Base-by-base conservation (phyloP, 495 filamentous ascomycete species). In the Neurospora hispaniola region DNA sequence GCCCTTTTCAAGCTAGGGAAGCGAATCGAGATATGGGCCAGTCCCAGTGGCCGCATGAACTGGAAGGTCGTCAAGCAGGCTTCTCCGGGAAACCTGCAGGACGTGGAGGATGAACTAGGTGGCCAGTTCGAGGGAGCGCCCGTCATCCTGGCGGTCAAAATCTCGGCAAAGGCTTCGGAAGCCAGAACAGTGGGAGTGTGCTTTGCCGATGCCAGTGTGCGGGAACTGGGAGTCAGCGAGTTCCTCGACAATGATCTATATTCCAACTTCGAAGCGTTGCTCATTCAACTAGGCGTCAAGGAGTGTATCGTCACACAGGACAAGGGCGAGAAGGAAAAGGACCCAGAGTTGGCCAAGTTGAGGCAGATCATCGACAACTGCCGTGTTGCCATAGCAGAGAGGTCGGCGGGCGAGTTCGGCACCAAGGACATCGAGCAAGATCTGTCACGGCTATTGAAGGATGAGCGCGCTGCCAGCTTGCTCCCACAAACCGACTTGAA, bases 191-290 rank as follows among this genome's bases (percentile, higher is more conserved):
- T 99, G 3, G 96, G 96, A 14, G 94, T 98, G 35, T 98, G 96
- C 82, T 99, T 99, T 83, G 96, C 96, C 9, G 96, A 99, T 88
- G 96, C 96, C 11, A 98, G 93, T 77, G 94, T 97, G 74, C 87
- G 96, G 70, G 96, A 99, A 82, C 88, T 99, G 0, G 96, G 96
- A 38, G 94, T 99, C 44, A 96, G 92, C 85, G 96, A 99, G 79
- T 99, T 99, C 77, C 86, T 97, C 38, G 96, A 99, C 84, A 99
- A 98, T 76, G 96, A 99, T 79, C 85, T 97, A 14, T 99, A 97
- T 80, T 98, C 96, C 54, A 98, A 99, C 80, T 95, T 99, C 72
- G 96, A 99, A 83, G 94, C 94, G 35, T 85, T 98, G 38, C 87
- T 99, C 41, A 99, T 99, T 76, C 96, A 98, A 79, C 86, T 98